phyloP scores from a whole-genome alignment of 306 rosid genomes.

The Quillaja saponaria region DNA sequence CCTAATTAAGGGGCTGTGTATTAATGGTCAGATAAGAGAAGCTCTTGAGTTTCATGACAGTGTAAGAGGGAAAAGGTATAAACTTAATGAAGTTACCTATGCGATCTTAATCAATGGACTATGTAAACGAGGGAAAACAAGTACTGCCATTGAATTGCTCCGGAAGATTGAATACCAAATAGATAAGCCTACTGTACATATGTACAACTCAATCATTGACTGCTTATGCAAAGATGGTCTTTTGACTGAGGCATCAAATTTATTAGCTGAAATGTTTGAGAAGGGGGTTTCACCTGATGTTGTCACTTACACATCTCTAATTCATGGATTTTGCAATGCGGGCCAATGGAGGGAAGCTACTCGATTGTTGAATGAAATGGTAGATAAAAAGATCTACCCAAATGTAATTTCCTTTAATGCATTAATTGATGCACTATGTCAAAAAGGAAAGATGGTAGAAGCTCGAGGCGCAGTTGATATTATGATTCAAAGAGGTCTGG shows the following conservation, averaged over 20 bases:
- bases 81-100: constrained; percentile 1
- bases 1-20: constrained; percentile 2
- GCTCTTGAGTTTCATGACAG: background rate
- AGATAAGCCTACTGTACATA: background rate
- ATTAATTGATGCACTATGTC: constrained; percentile 16
- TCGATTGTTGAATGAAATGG: constrained; percentile 25
- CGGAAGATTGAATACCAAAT: background rate
- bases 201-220: constrained; percentile 11
- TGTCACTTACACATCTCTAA: background rate
- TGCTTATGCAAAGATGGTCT: constrained; percentile 22
- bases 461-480: background rate
- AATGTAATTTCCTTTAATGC: constrained; percentile 6
- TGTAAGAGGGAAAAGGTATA: background rate
- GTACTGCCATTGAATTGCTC: background rate
- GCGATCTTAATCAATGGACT: background rate
- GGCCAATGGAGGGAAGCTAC: constrained; percentile 24
- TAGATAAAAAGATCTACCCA: background rate
- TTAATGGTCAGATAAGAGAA: background rate
- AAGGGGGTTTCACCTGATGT: constrained; percentile 19
- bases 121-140: constrained; percentile 3
- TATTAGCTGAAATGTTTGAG: constrained; percentile 18
- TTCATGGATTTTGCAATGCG: constrained; percentile 13
- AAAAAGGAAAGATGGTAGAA: constrained; percentile 17
- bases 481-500: background rate
- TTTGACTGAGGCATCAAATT: background rate